A percentile compares a stretch with the other conserved stretches of the same genome.
phyloP scores from a whole-genome alignment of 768 basidiomycete genomes.

The Russula sp. region DNA sequence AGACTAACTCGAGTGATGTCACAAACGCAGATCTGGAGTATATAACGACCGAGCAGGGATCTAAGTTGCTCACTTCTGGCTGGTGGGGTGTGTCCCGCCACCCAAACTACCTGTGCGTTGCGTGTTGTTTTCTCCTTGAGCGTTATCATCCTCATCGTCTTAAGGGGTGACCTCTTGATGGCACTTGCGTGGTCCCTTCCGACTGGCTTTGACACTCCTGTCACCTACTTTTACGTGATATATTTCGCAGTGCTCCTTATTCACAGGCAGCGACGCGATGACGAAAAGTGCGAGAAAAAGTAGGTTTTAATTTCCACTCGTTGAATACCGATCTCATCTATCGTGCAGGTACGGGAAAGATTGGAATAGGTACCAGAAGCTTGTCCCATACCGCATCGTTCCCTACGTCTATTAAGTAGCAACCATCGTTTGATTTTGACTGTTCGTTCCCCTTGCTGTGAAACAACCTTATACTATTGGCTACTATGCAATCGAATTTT shows the following conservation, averaged over 20 bases:
- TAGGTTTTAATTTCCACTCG: constrained; percentile 5
- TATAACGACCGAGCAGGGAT: constrained; percentile 76
- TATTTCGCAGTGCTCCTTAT: constrained; percentile 88
- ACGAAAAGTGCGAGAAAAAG: constrained; percentile 81
- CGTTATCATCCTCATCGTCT: neutral
- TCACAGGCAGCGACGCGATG: constrained; percentile 87
- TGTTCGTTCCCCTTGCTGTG: neutral
- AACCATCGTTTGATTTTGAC: no score
- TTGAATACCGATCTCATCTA: neutral
- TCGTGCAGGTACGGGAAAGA: constrained; percentile 77
- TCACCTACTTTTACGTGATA: constrained; percentile 90
- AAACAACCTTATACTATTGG: neutral
- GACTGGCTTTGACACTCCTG: constrained; percentile 83
- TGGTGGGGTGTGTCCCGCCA: constrained; percentile 97
- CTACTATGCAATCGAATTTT: neutral
- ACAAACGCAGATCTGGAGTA: constrained; percentile 55
- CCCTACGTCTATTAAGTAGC: constrained; percentile 64
- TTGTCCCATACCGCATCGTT: constrained; percentile 81
- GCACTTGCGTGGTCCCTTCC: constrained; percentile 89
- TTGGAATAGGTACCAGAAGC: constrained; percentile 83
- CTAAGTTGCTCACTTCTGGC: constrained; percentile 86
- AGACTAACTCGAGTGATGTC: neutral
- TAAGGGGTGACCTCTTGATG: constrained; percentile 82
- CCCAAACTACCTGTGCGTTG: constrained; percentile 77
- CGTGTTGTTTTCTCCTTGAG: neutral